These are phyloP conservation scores for Helminthosporium solani DNA, from an alignment of 2,329 filamentous ascomycete species.

Conservation along the genomic window DNA sequence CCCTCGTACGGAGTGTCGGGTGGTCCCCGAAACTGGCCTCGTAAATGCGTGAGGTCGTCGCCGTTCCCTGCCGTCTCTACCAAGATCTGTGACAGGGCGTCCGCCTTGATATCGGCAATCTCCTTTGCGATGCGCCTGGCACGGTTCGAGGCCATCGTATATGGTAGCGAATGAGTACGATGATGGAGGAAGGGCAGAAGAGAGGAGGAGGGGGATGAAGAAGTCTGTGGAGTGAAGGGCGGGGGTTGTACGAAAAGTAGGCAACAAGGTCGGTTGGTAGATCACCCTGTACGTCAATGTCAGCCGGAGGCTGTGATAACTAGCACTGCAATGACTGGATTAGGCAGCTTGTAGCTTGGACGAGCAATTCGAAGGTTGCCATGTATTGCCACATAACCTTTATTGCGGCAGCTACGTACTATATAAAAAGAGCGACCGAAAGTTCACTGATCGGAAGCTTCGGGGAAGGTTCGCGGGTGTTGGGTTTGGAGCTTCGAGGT, in stretches of 20 bases:
- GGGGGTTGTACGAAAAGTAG: slow-evolving; percentile 14
- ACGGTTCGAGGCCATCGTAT: slow-evolving; percentile 56
- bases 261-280: slow-evolving; percentile 13
- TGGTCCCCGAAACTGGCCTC: slow-evolving; percentile 79
- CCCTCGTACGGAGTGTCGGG: slow-evolving; percentile 93
- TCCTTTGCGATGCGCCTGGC: slow-evolving; percentile 70
- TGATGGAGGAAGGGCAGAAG: background rate
- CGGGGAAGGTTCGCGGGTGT: slow-evolving; percentile 1
- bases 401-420: background rate
- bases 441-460: background rate
- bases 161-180: background rate
- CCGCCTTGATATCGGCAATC: slow-evolving; percentile 70
- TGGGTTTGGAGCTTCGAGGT: slow-evolving; percentile 12
- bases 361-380: too few relatives aligned
- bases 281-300: slow-evolving; percentile 13
- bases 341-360: slow-evolving; percentile 1
- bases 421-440: background rate
- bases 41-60: slow-evolving; percentile 76
- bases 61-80: slow-evolving; percentile 63
- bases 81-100: slow-evolving; percentile 74
- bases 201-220: too few relatives aligned
- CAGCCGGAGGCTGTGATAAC: slow-evolving; percentile 30
- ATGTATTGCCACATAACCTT: background rate
- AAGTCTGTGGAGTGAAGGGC: slow-evolving; percentile 1
- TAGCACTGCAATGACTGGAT: slow-evolving; percentile 18